phyloP scores from a whole-genome alignment of 2,329 filamentous ascomycete species.

The Apiospora kogelbergensis region DNA sequence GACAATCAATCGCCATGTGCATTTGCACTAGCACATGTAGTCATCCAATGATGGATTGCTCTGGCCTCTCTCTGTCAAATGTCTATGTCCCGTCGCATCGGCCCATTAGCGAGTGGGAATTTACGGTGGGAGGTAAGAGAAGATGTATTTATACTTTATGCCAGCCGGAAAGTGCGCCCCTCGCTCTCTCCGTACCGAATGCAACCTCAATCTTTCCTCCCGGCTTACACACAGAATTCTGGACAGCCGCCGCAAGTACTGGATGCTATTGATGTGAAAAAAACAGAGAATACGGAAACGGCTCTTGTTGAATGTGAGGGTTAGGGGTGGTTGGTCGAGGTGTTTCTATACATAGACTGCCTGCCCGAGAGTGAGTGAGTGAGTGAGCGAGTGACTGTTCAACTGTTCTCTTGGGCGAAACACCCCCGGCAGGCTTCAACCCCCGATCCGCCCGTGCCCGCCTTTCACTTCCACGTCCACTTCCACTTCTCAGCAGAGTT shows the following conservation, averaged over 20 bases:
- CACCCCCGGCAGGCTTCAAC: conserved; percentile 8
- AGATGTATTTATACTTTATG: conserved; percentile 5
- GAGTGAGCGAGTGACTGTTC: neutral
- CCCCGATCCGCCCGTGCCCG: conserved; percentile 12
- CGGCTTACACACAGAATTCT: conserved; percentile 1
- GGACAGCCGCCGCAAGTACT: neutral
- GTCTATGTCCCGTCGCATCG: neutral
- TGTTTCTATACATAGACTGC: neutral
- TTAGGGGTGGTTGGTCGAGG: neutral
- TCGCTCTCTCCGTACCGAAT: conserved; percentile 5
- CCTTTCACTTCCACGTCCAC: conserved; percentile 8
- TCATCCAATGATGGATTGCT: neutral
- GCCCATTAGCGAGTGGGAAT: conserved; percentile 1
- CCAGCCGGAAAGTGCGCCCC: conserved; percentile 6
- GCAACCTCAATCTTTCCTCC: conserved; percentile 1
- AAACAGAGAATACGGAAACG: neutral
- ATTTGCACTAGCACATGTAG: neutral
- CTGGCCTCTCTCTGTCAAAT: neutral
- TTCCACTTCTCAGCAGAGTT: conserved; percentile 10
- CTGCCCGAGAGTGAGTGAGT: too few species aligned
- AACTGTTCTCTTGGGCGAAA: neutral
- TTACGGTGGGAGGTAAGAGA: neutral
- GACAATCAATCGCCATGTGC: neutral
- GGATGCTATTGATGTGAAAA: neutral
- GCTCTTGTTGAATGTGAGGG: too few species aligned